These are phyloP conservation scores for Clarireedia hainanense DNA, from an alignment of 2,329 filamentous ascomycete species.

Conservation along the genomic window DNA sequence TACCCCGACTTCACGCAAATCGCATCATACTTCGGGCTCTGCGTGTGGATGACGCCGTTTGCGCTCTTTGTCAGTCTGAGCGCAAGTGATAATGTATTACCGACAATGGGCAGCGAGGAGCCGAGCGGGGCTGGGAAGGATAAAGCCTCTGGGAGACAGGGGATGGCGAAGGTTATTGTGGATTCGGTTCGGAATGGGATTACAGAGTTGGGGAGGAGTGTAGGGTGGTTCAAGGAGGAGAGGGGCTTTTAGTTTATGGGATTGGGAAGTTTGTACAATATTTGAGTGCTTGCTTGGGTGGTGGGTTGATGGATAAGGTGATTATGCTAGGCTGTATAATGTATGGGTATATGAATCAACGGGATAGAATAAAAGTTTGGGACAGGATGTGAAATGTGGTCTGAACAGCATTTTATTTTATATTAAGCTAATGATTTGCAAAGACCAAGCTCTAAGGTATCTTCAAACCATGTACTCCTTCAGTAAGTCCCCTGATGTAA, in stretches of 20 bases:
- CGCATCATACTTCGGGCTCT: conserved; percentile 90
- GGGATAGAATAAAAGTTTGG: not conserved
- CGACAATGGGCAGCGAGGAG: conserved; percentile 76
- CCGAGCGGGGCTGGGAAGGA: conserved; percentile 36
- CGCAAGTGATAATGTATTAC: conserved; percentile 89
- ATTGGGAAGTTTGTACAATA: conserved; percentile 5
- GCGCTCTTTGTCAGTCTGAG: conserved; percentile 90
- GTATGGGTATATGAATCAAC: not conserved
- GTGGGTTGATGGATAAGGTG: not conserved
- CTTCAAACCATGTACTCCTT: conserved; percentile 7
- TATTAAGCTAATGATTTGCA: conserved; percentile 5
- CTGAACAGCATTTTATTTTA: not conserved
- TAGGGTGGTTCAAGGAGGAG: conserved; percentile 25
- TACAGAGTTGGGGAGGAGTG: conserved; percentile 28
- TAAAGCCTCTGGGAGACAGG: conserved; percentile 42
- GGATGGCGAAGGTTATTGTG: conserved; percentile 59
- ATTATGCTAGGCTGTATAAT: not conserved
- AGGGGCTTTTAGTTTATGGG: conserved; percentile 20
- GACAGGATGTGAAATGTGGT: no score
- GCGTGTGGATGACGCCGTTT: conserved; percentile 95
- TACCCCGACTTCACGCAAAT: conserved; percentile 88
- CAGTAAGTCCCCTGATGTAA: conserved; percentile 12
- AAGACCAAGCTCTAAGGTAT: conserved; percentile 17
- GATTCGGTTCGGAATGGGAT: conserved; percentile 48
- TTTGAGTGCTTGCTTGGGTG: not conserved